Conservation (phyloP, 345 rosid species). For the Capsella bursapastoris region DNA sequence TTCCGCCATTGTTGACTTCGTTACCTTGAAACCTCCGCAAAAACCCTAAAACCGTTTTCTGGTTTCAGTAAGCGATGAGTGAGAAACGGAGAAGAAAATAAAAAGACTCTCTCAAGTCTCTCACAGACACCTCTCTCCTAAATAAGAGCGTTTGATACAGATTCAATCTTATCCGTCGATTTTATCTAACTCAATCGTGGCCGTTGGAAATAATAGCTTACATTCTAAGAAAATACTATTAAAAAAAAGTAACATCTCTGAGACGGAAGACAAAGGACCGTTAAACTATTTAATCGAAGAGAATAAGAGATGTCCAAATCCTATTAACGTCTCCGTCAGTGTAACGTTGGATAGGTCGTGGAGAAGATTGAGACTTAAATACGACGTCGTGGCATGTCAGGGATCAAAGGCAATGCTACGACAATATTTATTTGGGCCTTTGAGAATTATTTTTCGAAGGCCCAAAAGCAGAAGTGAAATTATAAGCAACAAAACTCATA, state of each 20-base stretch:
- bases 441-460: not conserved
- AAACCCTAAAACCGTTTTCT: slow-evolving; percentile 25
- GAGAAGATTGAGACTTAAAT: not conserved
- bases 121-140: not conserved
- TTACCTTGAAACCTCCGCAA: slow-evolving; percentile 42
- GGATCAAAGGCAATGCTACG: not conserved
- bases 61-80: slow-evolving; percentile 26
- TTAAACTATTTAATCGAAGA: not conserved
- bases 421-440: slow-evolving; percentile 13
- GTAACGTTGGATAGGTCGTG: not conserved
- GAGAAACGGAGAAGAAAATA: slow-evolving; percentile 42
- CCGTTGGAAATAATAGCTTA: slow-evolving; percentile 24
- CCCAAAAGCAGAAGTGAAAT: not conserved
- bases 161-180: slow-evolving; percentile 40
- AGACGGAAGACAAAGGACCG: slow-evolving; percentile 40
- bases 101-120: no score
- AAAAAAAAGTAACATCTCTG: slow-evolving; percentile 14
- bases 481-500: no score
- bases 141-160: slow-evolving; percentile 37
- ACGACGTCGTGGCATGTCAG: not conserved
- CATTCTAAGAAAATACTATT: slow-evolving; percentile 6
- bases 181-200: not conserved
- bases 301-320: not conserved
- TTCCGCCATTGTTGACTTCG: slow-evolving; percentile 39
- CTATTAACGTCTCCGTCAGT: slow-evolving; percentile 22